Conservation (phyloP, 768 basidiomycete species). For the Pleurotus djamor region DNA sequence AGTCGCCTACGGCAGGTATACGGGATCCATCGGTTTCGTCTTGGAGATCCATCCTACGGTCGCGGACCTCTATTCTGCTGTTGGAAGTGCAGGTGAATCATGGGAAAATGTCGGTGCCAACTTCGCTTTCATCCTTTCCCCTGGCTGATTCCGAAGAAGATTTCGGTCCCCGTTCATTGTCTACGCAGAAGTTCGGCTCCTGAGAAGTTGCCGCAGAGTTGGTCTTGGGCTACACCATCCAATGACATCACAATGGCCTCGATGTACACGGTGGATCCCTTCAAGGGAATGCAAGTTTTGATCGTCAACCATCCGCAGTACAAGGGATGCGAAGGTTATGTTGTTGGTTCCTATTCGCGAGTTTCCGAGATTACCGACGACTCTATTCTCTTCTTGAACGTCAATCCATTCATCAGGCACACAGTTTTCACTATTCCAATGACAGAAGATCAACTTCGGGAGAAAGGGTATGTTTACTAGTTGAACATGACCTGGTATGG, state of each 20-base stretch:
- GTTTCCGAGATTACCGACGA: neutral
- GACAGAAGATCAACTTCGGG: neutral
- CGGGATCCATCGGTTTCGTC: neutral
- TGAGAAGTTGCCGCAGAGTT: neutral
- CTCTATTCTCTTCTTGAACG: neutral
- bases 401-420: neutral
- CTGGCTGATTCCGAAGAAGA: no score
- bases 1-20: neutral
- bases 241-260: neutral
- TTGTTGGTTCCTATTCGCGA: neutral
- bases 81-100: neutral
- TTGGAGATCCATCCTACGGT: neutral
- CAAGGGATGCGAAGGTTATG: neutral
- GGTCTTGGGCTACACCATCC: neutral
- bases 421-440: neutral
- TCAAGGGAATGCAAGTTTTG: neutral
- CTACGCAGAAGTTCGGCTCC: no score
- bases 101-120: neutral
- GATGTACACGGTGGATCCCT: neutral
- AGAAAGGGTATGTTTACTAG: neutral
- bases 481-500: neutral
- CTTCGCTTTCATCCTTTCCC: no score
- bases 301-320: neutral
- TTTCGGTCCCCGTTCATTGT: no score
- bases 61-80: neutral